These are phyloP conservation scores for Fusarium sororula DNA, from an alignment of 2,329 filamentous ascomycete genomes.

Conservation along the genomic window DNA sequence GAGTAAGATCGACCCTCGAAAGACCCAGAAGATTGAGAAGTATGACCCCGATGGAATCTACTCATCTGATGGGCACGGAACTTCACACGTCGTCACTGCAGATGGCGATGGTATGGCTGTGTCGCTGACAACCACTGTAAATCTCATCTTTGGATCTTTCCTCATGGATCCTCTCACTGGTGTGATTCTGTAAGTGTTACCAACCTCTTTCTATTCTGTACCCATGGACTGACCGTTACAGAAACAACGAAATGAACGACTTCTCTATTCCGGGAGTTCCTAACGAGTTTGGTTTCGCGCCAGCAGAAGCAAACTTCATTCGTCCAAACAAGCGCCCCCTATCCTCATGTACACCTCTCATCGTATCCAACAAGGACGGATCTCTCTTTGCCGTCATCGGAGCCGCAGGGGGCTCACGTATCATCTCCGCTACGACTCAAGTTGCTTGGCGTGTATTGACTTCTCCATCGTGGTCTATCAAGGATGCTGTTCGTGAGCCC, in stretches of 20 bases:
- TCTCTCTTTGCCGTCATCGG: slow-evolving; percentile 75
- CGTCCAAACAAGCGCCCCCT: slow-evolving; percentile 82
- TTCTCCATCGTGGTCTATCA: slow-evolving; percentile 67
- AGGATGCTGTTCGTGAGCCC: slow-evolving; percentile 70
- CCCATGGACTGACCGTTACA: slow-evolving; percentile 6
- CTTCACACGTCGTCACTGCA: slow-evolving; percentile 76
- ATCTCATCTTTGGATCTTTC: slow-evolving; percentile 83
- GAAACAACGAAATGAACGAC: slow-evolving; percentile 76
- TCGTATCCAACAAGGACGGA: slow-evolving; percentile 71
- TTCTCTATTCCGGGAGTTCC: slow-evolving; percentile 82
- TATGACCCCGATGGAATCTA: slow-evolving; percentile 78
- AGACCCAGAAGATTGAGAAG: slow-evolving; percentile 74
- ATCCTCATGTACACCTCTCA: slow-evolving; percentile 82
- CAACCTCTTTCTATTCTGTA: slow-evolving; percentile 37
- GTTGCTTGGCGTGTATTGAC: slow-evolving; percentile 74
- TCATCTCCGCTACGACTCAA: slow-evolving; percentile 82
- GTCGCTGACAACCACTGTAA: slow-evolving; percentile 86
- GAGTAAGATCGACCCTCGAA: slow-evolving; percentile 73
- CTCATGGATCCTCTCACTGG: slow-evolving; percentile 85
- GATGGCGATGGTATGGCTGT: slow-evolving; percentile 80
- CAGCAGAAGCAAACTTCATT: slow-evolving; percentile 83
- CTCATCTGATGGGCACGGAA: slow-evolving; percentile 75
- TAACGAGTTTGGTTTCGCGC: slow-evolving; percentile 88
- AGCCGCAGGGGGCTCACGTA: slow-evolving; percentile 82
- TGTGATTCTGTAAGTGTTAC: slow-evolving; percentile 71